Conservation (phyloP, 2,329 filamentous ascomycete genomes). For the Fusarium sp. region DNA sequence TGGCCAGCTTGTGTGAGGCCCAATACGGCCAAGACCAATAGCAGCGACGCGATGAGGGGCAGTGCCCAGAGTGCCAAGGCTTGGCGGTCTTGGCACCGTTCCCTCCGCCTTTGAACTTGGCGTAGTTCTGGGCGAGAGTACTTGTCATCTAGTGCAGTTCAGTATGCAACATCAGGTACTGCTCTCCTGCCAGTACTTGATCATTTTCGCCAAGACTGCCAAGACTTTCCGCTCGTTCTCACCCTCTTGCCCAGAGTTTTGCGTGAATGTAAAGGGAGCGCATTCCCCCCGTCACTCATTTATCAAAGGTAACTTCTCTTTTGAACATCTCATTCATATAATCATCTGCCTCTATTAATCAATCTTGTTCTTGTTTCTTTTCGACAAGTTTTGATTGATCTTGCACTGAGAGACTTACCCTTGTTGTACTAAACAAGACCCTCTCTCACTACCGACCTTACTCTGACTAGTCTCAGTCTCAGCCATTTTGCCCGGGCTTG, state of each 20-base stretch:
- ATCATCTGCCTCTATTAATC: constrained; percentile 9
- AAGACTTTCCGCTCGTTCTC: constrained; percentile 50
- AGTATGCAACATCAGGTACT: neutral
- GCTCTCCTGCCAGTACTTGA: constrained; percentile 30
- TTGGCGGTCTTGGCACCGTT: constrained; percentile 52
- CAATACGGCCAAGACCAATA: constrained; percentile 47
- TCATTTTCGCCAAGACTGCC: constrained; percentile 43
- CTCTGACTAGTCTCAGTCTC: constrained; percentile 26
- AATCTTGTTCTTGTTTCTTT: constrained; percentile 7
- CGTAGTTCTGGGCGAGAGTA: constrained; percentile 35
- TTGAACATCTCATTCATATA: constrained; percentile 38
- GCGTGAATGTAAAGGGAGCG: constrained; percentile 53
- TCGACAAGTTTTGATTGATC: neutral
- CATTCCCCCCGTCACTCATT: constrained; percentile 44
- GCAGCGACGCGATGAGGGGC: constrained; percentile 46
- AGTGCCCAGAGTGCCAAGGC: constrained; percentile 54
- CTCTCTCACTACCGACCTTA: neutral
- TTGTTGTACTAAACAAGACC: constrained; percentile 19
- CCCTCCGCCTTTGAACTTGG: constrained; percentile 42
- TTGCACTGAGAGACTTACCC: neutral
- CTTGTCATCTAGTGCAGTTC: rapidly evolving
- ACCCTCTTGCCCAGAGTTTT: constrained; percentile 49
- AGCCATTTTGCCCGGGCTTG: constrained; percentile 24
- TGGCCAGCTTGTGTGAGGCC: constrained; percentile 46
- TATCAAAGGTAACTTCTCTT: constrained; percentile 36